These are phyloP conservation scores for Saccharomycopsis babjevae DNA, from an alignment of 805 yeast species.

Conservation along the genomic window DNA sequence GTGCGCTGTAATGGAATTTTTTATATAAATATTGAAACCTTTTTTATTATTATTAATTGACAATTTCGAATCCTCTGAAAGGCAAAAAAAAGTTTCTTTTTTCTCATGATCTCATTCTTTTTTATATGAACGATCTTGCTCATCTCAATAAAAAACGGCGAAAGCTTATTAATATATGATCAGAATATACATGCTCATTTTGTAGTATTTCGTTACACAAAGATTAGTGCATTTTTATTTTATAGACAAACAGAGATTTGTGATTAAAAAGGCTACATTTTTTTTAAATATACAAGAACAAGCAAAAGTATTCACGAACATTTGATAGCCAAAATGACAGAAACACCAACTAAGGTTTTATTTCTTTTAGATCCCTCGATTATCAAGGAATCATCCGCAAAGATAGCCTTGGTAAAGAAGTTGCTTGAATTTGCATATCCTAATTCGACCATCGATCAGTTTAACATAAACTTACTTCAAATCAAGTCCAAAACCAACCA, in stretches of 20 bases:
- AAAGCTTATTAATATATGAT: neutral
- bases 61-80: neutral
- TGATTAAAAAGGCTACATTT: neutral
- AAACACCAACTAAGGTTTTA: constrained; percentile 4
- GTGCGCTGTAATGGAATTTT: neutral
- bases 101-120: neutral
- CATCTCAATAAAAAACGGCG: neutral
- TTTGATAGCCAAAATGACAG: constrained; percentile 39
- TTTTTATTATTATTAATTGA: neutral
- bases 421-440: constrained; percentile 5
- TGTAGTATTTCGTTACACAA: neutral
- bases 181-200: too few relatives aligned
- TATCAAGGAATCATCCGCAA: constrained; percentile 13
- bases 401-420: constrained; percentile 16
- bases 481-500: constrained; percentile 4
- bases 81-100: neutral
- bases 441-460: constrained; percentile 11
- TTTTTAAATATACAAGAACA: too few relatives aligned
- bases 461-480: constrained; percentile 10
- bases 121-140: neutral
- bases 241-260: too few relatives aligned
- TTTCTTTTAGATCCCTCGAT: constrained; percentile 16
- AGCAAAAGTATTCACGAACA: neutral
- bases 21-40: neutral
- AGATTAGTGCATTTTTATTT: too few relatives aligned